Base-by-base conservation (phyloP, 768 basidiomycete genomes). In the Podaxis pistillaris region DNA sequence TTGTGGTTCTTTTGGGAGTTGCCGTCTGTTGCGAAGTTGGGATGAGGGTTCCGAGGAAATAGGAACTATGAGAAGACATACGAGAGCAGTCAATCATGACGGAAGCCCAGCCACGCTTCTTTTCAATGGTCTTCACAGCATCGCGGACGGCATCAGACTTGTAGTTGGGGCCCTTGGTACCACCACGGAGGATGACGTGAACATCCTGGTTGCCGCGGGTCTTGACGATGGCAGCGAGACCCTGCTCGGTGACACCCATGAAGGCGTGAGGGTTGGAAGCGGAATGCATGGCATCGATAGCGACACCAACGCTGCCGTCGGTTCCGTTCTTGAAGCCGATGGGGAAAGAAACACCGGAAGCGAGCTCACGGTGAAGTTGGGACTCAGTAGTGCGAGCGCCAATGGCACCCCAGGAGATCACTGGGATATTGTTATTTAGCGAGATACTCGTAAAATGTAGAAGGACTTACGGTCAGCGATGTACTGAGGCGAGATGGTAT, bases 251-350 rank as follows among this genome's bases (percentile, higher is more conserved):
- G 44, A 92, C 90, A 68, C 90, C 96, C 90, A 98, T 94, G 82
- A 98, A 98, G 37, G 93, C 91, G 74, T 98, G 96, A 3, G 95
- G 93, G 72, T 94, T 90, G 2, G 89, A 90, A 12, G 93, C 86
- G 0, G 93, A 89, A 64, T 88, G 86, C 96, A 98, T 98, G 15
- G 96, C 97, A 74, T 99, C 97, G 60, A 98, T 91, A 2, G 96
- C 96, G 38, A 98, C 93, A 0, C 84, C 78, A 54, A 98, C 88
- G 63, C 86, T 87, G 59, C 97, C 97, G 74, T 98, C 96, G 2
- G 97, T 99, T 58, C 97, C 96, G 73, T 99, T 99, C 77, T 99
- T 99, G 88, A 99, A 99, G 8, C 94, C 93, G 66, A 98, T 94
- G 22, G 97, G 96, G 88, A 97, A 98, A 56, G 96, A 97, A 26